Base-by-base conservation (phyloP, 1,139 yeast genomes). In the Geotrichum candidum region DNA sequence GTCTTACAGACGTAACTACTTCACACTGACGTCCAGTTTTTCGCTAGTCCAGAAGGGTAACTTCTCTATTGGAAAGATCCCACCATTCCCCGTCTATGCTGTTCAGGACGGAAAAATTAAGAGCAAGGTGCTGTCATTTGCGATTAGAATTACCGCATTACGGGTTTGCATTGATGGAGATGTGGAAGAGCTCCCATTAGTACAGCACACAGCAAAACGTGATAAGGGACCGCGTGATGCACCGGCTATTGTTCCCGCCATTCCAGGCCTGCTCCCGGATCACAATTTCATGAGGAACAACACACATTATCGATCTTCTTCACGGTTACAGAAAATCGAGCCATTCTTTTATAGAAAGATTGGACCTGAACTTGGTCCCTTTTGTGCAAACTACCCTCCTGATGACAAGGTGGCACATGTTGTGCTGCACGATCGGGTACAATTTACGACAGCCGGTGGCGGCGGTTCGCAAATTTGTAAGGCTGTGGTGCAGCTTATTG, bases 401-500 rank as follows among this genome's bases (percentile, higher is more conserved):
- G 51, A 54, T 15, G 64, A 57, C 13, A 61, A 61, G 23, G 59
- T 62, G 18, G 61, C 61, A 5, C 60, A 59, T 41, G 64, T 62
- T 6, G 62, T 53, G 4, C 31, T 62, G n/a, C 61, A 59, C 50
- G 64, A 62, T 38, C 59, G 64, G 7, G 56, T 62, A 5, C 64
- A 62, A 35, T 62, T 62, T 59, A 56, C 64, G 10, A 61, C 64
- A 11, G 62, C 64, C 2, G 62, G 64, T 10, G 58, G 58, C 10
- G 64, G 64, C 10, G 64, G 60, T 5, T 60, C 61, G 5, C 61
- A 58, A 38, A 35, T 45, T 18, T 58, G 61, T 31, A 62, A 62
- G 33, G 56, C 61, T 2, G 55, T 55, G 13, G 62, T 62, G 13
- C 64, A 62, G 50, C 52, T 62, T 29, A 51, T 62, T 15, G 62